Evolutionary conservation across 371 early-diverging fungal genomes (phyloP), one percentile per base, ranked within the genome.

Genomic region (Mucor racemosus): DNA sequence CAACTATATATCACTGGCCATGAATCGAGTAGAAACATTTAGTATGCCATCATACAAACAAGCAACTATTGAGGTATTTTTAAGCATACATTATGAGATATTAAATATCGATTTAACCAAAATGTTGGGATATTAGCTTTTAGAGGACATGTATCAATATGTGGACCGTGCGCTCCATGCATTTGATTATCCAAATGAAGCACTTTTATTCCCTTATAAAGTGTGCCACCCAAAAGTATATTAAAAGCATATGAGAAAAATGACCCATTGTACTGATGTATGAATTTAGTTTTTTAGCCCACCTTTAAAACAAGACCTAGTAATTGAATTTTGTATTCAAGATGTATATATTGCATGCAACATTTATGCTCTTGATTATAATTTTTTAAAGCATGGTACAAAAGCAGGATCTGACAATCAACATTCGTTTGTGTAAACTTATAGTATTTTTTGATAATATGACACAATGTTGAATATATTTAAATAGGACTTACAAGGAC

Each of bases 191-290:
- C 82, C 79, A 1, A 75, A 64, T 26, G 78, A 76, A 60, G 70
- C 82, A 1, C 62, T 74, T 17, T 66, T 77, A 14, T 82, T 82
- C 50, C 82, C 82, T 4, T 79, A 78, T 53, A 79, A 79, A 69
- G 79, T 82, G n/a, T 82, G 82, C 39, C 82, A 82, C 55, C 78
- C 82, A 26, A 82, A 79, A 66, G 81, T 80, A 75, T 38, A 7
- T 7, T 9, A 38, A 38, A 38, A 68, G 6, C 53, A 40, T 33
- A 10, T 11, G 8, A 9, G 9, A 11, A 4, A 8, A 21, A n/a
- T 17, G 26, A 21, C 26, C 8, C 17, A 4, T 10, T 21, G 7
- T 26, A 50, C 21, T 21, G 17, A 50, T 11, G 8, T 19, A 5
- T 21, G 10, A n/a, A 15, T 14, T 34, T 15, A 81, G 78, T 74